Percentiles rank a stretch among this genome's conserved stretches.
Conservation (phyloP, 2,329 filamentous ascomycete genomes). For the Penicillium hordei region DNA sequence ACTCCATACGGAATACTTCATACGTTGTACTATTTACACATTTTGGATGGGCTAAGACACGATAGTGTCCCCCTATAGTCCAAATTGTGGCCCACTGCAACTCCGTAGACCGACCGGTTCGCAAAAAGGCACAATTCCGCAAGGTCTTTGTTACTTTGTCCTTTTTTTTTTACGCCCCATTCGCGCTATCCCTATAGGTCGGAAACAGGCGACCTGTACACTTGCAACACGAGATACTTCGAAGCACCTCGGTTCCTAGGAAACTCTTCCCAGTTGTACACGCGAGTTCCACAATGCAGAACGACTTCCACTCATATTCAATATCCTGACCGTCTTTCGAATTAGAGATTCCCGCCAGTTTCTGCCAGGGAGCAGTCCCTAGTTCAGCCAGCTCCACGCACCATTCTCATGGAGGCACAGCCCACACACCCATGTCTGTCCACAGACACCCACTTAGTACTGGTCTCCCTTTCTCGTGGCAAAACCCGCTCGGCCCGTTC, state of each 20-base stretch:
- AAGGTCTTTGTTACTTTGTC: neutral
- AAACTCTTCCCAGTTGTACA: constrained; percentile 2
- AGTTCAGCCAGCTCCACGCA: constrained; percentile 3
- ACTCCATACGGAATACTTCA: neutral
- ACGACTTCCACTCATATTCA: neutral
- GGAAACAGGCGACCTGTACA: neutral
- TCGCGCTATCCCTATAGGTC: neutral
- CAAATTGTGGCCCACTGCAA: neutral
- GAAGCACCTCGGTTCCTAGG: constrained; percentile 3
- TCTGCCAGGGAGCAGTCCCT: constrained; percentile 11
- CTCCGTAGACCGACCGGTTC: neutral
- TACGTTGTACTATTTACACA: neutral
- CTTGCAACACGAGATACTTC: neutral
- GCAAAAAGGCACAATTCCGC: constrained; percentile 3
- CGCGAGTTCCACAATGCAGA: constrained; percentile 5
- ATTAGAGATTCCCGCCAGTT: neutral
- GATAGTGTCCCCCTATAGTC: neutral
- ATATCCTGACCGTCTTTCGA: constrained; percentile 18
- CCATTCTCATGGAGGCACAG: constrained; percentile 3
- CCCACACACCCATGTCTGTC: constrained; percentile 1
- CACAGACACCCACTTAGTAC: neutral
- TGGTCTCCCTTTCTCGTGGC: constrained; percentile 17
- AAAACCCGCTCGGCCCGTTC: constrained; percentile 30
- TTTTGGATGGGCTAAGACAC: neutral
- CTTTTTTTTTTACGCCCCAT: neutral